These are phyloP conservation scores for Tephrocybe rancida DNA, from an alignment of 768 basidiomycete species.

Conservation along the genomic window DNA sequence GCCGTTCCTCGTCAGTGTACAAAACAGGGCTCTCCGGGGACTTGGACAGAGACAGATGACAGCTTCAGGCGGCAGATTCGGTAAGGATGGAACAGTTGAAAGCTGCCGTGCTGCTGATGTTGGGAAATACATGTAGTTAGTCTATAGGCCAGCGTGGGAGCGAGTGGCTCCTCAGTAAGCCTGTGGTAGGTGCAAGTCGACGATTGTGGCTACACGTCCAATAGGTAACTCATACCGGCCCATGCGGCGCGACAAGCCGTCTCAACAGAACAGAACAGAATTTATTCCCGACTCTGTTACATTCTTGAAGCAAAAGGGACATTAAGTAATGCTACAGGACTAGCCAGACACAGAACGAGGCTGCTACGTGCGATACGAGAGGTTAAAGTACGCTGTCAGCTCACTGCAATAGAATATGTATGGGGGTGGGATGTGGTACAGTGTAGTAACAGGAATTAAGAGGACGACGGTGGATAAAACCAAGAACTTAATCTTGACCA, in stretches of 20 bases:
- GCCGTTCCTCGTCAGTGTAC: constrained; percentile 69
- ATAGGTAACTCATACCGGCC: too few relatives aligned
- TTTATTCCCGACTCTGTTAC: too few relatives aligned
- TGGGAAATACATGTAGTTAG: constrained; percentile 75
- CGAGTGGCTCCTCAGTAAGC: too few relatives aligned
- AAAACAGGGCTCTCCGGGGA: constrained; percentile 78
- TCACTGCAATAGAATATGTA: constrained; percentile 8
- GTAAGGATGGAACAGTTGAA: constrained; percentile 68
- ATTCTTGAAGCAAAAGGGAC: neutral
- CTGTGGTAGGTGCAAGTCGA: too few relatives aligned
- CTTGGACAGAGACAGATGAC: constrained; percentile 63
- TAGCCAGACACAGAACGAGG: neutral
- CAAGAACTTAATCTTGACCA: constrained; percentile 49
- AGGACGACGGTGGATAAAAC: constrained; percentile 33
- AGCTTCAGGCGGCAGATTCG: constrained; percentile 59
- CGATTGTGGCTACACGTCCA: too few relatives aligned
- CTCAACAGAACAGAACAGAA: too few relatives aligned
- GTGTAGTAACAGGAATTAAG: constrained; percentile 11
- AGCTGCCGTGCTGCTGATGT: constrained; percentile 78
- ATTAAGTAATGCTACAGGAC: constrained; percentile 7
- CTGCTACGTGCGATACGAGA: constrained; percentile 5
- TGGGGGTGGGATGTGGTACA: constrained; percentile 13
- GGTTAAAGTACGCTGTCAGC: neutral
- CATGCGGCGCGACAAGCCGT: too few relatives aligned
- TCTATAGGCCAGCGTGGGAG: constrained; percentile 2